These are phyloP conservation scores for Bremia lactucae DNA, from an alignment of 352 stramenopile genomes.

Conservation along the genomic window DNA sequence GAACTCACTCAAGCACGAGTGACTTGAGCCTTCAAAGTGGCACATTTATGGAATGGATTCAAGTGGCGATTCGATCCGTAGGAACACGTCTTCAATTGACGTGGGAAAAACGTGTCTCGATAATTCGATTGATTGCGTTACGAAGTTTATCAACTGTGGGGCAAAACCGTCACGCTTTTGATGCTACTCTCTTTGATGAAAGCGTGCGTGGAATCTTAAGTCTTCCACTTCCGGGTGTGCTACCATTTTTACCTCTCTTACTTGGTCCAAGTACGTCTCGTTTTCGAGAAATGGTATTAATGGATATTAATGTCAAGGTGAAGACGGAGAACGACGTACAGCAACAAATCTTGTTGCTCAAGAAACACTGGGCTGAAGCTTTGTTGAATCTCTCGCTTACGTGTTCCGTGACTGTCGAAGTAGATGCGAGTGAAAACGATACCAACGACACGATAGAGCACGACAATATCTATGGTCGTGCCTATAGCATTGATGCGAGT, in stretches of 20 bases:
- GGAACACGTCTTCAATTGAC: constrained; percentile 55
- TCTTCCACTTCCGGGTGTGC: constrained; percentile 49
- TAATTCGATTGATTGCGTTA: constrained; percentile 55
- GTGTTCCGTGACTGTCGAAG: constrained; percentile 28
- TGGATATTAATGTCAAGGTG: constrained; percentile 83
- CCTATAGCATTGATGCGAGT: constrained; percentile 53
- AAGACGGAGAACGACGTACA: constrained; percentile 69
- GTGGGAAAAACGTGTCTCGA: constrained; percentile 61
- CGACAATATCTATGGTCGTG: constrained; percentile 21
- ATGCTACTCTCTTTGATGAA: constrained; percentile 51
- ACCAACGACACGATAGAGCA: too few relatives aligned
- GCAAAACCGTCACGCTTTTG: constrained; percentile 6
- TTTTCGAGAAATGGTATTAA: constrained; percentile 69
- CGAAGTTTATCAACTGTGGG: constrained; percentile 39
- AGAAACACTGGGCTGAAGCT: constrained; percentile 62
- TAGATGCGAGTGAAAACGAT: constrained; percentile 1
- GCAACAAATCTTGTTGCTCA: constrained; percentile 64
- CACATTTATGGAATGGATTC: constrained; percentile 57
- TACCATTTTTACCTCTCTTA: constrained; percentile 65
- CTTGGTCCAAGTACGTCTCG: constrained; percentile 35
- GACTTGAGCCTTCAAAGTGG: constrained; percentile 21
- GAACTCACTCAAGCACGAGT: constrained; percentile 6
- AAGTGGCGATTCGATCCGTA: constrained; percentile 47
- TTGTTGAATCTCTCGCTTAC: constrained; percentile 62
- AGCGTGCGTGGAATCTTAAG: constrained; percentile 43